Evolutionary conservation across 129 eudicot genomes (phyloP).

Genomic region (Arctium minus): DNA sequence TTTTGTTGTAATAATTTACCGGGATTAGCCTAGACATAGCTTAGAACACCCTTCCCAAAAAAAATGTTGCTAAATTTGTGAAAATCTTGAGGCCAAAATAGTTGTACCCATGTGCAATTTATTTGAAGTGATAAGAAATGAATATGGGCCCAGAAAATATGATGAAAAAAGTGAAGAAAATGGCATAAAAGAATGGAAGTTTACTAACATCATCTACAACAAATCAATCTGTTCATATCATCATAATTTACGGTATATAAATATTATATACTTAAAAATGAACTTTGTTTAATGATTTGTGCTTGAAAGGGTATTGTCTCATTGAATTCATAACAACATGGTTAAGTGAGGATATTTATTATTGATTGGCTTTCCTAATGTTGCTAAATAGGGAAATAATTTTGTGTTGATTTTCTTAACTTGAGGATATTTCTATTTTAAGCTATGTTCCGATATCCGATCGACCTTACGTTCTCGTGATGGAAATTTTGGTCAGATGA

Average conservation of each 20-base stretch:
- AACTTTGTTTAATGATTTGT: background rate
- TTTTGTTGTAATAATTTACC: too few species aligned
- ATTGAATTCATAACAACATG: background rate
- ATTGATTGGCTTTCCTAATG: background rate
- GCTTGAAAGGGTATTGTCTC: background rate
- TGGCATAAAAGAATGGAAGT: background rate
- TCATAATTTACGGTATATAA: background rate
- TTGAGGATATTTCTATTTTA: constrained; percentile 10
- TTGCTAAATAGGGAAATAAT: background rate
- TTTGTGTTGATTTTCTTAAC: background rate
- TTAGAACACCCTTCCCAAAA: background rate
- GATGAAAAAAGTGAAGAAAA: background rate
- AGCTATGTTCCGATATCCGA: background rate
- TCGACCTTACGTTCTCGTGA: background rate
- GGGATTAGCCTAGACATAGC: too few species aligned
- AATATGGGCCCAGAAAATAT: constrained; percentile 1
- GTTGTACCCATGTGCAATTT: background rate
- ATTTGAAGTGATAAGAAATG: background rate
- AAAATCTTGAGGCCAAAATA: background rate
- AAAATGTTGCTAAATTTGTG: constrained; percentile 6
- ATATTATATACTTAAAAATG: background rate
- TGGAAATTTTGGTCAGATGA: constrained; percentile 35
- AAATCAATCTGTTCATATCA: too few species aligned
- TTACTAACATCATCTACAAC: background rate
- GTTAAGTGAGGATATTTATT: background rate